Conservation (phyloP, 1,139 yeast genomes). For the Magnusiomyces sp. region DNA sequence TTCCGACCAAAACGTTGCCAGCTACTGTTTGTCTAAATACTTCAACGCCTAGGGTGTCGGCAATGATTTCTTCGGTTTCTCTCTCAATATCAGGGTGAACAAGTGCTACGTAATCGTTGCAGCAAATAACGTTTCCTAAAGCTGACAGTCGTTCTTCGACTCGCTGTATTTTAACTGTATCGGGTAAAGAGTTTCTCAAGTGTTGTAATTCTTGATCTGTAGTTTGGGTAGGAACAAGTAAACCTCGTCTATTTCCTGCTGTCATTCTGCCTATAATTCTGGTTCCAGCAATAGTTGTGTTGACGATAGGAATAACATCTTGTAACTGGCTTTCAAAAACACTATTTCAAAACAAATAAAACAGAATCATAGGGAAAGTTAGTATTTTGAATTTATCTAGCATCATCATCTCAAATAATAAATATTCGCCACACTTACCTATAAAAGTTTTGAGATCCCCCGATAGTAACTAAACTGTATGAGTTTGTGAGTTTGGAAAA, state of each 20-base stretch:
- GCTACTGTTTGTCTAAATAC: slow-evolving; percentile 99
- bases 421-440: slow-evolving; percentile 18
- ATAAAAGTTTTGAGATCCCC: slow-evolving; percentile 96
- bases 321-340: slow-evolving; percentile 97
- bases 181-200: slow-evolving; percentile 95
- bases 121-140: slow-evolving; percentile 94
- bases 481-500: slow-evolving; percentile 94
- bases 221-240: slow-evolving; percentile 94
- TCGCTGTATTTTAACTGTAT: slow-evolving; percentile 88
- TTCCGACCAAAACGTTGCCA: slow-evolving; percentile 94
- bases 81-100: slow-evolving; percentile 99
- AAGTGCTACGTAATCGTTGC: slow-evolving; percentile 97
- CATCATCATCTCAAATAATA: neutral
- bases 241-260: slow-evolving; percentile 97
- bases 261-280: slow-evolving; percentile 98
- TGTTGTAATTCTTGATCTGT: slow-evolving; percentile 99
- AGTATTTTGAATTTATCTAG: neutral
- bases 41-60: slow-evolving; percentile 98
- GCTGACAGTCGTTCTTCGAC: slow-evolving; percentile 97
- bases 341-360: slow-evolving; percentile 31
- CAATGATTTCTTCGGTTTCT: slow-evolving; percentile 96
- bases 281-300: slow-evolving; percentile 96
- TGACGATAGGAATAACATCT: slow-evolving; percentile 91
- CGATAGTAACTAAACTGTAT: slow-evolving; percentile 92
- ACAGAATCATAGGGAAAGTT: neutral